phyloP scores from a whole-genome alignment of 257 asterid genomes.

The Solanum corneliomulleri region DNA sequence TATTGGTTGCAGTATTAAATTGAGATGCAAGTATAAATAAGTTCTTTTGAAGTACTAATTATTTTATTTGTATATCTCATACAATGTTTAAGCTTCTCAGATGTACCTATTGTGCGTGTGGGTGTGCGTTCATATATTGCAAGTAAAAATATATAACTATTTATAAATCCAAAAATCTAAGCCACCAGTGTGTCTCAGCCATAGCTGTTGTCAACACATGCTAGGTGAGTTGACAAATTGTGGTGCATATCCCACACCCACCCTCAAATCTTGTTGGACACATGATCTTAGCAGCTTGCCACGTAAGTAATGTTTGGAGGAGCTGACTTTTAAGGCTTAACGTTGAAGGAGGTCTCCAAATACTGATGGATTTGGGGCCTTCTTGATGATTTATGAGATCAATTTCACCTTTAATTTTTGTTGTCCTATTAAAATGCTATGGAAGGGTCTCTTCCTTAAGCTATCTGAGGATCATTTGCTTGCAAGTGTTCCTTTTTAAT shows the following conservation, averaged over 20 bases:
- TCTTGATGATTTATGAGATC: background rate
- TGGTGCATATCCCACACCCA: background rate
- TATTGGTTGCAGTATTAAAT: background rate
- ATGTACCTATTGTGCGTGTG: background rate
- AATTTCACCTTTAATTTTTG: background rate
- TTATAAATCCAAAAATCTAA: background rate
- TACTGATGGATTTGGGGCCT: background rate
- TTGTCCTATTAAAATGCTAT: background rate
- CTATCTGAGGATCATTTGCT: background rate
- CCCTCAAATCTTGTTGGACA: background rate
- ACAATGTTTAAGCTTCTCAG: background rate
- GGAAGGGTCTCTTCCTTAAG: background rate
- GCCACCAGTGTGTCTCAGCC: background rate
- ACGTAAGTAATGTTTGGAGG: background rate
- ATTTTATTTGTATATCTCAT: background rate
- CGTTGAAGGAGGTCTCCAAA: background rate
- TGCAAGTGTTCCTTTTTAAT: background rate
- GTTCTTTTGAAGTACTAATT: background rate
- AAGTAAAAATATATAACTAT: background rate
- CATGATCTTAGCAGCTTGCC: background rate
- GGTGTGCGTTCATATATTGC: background rate
- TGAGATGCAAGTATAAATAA: background rate
- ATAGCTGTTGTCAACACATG: background rate
- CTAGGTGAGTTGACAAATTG: background rate
- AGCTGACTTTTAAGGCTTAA: background rate